Percentiles rank a stretch among this genome's conserved stretches.
These are phyloP conservation scores for Chernovozyma aurita DNA, from an alignment of 1,139 yeast genomes.

Conservation along the genomic window DNA sequence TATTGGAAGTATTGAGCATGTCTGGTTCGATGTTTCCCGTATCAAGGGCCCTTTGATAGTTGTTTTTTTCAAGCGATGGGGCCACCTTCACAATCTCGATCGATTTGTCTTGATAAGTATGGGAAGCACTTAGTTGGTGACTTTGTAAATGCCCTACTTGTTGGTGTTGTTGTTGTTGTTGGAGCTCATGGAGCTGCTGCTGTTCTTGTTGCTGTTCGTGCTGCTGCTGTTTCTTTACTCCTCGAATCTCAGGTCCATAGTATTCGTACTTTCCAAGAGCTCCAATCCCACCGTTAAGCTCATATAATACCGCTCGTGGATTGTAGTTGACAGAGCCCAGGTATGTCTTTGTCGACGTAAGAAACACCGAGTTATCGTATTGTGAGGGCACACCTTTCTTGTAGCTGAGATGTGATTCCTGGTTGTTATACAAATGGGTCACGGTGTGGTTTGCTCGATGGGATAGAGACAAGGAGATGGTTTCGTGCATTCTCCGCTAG, in stretches of 20 bases:
- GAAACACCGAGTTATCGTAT: constrained; percentile 30
- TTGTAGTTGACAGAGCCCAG: constrained; percentile 56
- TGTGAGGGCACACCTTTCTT: constrained; percentile 19
- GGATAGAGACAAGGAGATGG: constrained; percentile 66
- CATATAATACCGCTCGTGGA: constrained; percentile 81
- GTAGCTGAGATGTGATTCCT: constrained; percentile 66
- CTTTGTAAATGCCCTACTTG: no score
- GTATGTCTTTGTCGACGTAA: constrained; percentile 33
- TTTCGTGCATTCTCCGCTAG: constrained; percentile 53
- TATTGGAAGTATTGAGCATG: constrained; percentile 34
- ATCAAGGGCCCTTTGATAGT: constrained; percentile 64
- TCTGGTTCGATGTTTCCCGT: constrained; percentile 25
- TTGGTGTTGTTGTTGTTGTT: no score
- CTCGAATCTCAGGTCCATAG: constrained; percentile 17
- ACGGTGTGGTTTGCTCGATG: constrained; percentile 67
- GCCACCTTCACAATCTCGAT: no score
- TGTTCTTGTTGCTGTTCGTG: no score
- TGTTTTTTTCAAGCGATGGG: no score
- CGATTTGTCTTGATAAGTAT: no score
- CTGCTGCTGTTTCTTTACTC: no score
- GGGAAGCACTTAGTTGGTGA: no score
- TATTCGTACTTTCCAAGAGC: constrained; percentile 53
- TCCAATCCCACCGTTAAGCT: constrained; percentile 64
- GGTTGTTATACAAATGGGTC: constrained; percentile 78
- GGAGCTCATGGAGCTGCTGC: no score